A percentile compares a stretch with the other conserved stretches of the same genome.
These are phyloP conservation scores for Vitis riparia DNA, from an alignment of 164 flowering plant species.

Conservation along the genomic window DNA sequence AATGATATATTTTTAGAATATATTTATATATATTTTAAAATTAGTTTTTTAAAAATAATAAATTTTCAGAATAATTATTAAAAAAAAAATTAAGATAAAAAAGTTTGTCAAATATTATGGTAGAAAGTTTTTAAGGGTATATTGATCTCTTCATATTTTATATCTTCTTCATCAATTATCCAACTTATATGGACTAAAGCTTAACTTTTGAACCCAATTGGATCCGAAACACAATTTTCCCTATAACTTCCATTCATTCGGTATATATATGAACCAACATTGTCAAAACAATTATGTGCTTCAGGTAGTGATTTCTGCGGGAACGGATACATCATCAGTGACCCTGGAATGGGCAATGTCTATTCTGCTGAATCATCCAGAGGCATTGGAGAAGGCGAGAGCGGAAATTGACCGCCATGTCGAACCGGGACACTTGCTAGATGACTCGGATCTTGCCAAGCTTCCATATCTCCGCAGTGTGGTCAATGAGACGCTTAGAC, in stretches of 20 bases:
- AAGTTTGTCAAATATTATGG: too few species aligned
- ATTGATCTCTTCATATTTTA: too few species aligned
- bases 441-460: constrained; percentile 40
- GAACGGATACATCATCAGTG: not conserved
- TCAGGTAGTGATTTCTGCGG: constrained; percentile 13
- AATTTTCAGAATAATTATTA: too few species aligned
- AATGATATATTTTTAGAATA: too few species aligned
- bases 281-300: not conserved
- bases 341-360: constrained; percentile 19
- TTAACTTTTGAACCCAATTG: too few species aligned
- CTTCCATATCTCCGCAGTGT: constrained; percentile 40
- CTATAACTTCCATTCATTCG: too few species aligned
- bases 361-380: constrained; percentile 15
- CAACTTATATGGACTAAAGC: too few species aligned
- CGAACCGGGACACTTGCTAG: constrained; percentile 28
- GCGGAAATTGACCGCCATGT: constrained; percentile 38
- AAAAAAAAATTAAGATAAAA: too few species aligned
- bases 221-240: too few species aligned
- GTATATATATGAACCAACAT: not conserved
- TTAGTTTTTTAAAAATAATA: too few species aligned
- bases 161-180: fast-evolving
- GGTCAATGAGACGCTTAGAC: constrained; percentile 42
- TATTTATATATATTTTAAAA: too few species aligned
- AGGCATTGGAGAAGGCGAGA: constrained; percentile 1
- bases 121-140: too few species aligned